Base-by-base conservation (phyloP, 257 asterid genomes). In the Solanum ossicruentum region DNA sequence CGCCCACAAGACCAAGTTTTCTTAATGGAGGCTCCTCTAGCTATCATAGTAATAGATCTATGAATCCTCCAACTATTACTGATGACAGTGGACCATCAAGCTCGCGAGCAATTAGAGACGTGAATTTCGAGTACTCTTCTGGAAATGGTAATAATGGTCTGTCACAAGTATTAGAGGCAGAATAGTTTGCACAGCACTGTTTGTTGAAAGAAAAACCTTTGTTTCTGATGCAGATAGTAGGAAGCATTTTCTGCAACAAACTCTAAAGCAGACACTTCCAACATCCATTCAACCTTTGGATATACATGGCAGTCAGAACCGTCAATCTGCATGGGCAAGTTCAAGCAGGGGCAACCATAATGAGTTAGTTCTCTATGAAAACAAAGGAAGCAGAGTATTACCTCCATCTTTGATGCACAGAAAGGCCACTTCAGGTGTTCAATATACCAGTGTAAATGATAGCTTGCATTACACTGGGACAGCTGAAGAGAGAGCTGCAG, bases 401-500 rank as follows among this genome's bases (percentile, higher is more conserved):
- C 99, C 98, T 69, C 80, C 88, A 52, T 88, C 98, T 66, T 77
- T 93, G 84, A 58, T 80, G 85, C 84, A 88, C 71, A 93, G 93
- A 45, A 91, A 86, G 84, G 84, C 91, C 86, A 60, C 92, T 71
- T 85, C 89, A 57, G 43, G 94, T 41, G 79, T 82, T 69, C 85
- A 89, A 28, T 88, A 89, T 89, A 85, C 85, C 77, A 88, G 89
- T 86, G 66, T 88, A 65, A 91, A 86, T 70, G 97, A 93, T 84
- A 75, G 93, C 82, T 84, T 91, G 7, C 91, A 88, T 87, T 95
- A 86, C 85, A 82, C 85, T 83, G 94, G 92, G 87, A 41, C 85
- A 61, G 94, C 90, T 86, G 99, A 95, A 87, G 98, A 96, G 88
- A 89, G 91, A 85, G 87, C 86, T 11, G 89, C 89, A 36, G 99